phyloP scores from a whole-genome alignment of 2,329 filamentous ascomycete genomes.

The Grosmannia serpens region DNA sequence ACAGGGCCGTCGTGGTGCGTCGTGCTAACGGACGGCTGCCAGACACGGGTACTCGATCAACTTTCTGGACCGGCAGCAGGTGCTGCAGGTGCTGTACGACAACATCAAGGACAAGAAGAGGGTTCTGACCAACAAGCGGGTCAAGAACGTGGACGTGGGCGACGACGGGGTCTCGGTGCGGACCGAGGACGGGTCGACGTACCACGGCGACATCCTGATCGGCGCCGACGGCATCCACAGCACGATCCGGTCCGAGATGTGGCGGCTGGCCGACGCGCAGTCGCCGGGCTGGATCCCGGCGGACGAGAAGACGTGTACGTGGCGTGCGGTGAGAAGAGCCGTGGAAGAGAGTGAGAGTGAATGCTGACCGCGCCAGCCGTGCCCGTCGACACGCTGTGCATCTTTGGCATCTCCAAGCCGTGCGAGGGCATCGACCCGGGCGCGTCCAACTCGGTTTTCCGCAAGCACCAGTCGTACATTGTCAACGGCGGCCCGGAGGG shows the following conservation, averaged over 20 bases:
- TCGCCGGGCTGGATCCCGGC: slow-evolving; percentile 8
- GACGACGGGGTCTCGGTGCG: slow-evolving; percentile 18
- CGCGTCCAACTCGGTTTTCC: slow-evolving; percentile 1
- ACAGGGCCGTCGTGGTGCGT: no score
- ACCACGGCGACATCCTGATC: slow-evolving; percentile 22
- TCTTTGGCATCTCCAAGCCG: slow-evolving; percentile 14
- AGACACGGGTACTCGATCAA: slow-evolving; percentile 21
- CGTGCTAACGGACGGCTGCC: neutral
- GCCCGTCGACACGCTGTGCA: slow-evolving; percentile 8
- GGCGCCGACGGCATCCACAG: slow-evolving; percentile 30
- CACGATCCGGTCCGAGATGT: slow-evolving; percentile 9
- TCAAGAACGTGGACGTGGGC: slow-evolving; percentile 16
- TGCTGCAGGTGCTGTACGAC: slow-evolving; percentile 23
- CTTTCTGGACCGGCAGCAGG: slow-evolving; percentile 24
- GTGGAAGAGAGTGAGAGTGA: no score
- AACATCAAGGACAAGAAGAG: slow-evolving; percentile 22
- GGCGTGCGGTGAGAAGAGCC: no score
- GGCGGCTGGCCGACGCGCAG: slow-evolving; percentile 4
- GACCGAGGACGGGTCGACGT: slow-evolving; percentile 19
- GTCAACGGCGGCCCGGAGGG: slow-evolving; percentile 10
- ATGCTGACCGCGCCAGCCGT: neutral
- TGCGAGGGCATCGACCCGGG: slow-evolving; percentile 3
- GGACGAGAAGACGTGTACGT: slow-evolving; percentile 2
- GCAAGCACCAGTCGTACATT: slow-evolving; percentile 6
- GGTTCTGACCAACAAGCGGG: slow-evolving; percentile 18